Percentiles rank a stretch among this genome's conserved stretches.
phyloP scores from a whole-genome alignment of 139 green algal species.

The Chlorella sorokiniana region DNA sequence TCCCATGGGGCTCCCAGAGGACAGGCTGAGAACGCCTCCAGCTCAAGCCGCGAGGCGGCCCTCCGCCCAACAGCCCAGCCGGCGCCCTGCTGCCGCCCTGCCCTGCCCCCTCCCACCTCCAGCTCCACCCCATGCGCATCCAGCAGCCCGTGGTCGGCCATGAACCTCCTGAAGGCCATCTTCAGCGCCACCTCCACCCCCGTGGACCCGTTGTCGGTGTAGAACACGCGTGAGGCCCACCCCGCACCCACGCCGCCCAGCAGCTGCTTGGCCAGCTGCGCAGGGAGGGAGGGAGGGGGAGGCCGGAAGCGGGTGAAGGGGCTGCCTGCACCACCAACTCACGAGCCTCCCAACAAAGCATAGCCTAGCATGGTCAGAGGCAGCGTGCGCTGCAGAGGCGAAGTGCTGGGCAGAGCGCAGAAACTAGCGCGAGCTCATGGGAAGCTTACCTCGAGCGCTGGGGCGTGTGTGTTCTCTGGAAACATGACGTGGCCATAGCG shows the following conservation, averaged over 20 bases:
- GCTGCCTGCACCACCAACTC: too few relatives aligned
- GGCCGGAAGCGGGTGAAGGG: too few relatives aligned
- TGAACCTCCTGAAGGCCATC: constrained; percentile 91
- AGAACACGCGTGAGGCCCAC: constrained; percentile 91
- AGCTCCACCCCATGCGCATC: constrained; percentile 9
- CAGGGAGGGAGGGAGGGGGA: neutral
- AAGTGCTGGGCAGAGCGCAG: neutral
- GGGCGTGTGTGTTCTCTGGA: constrained; percentile 79
- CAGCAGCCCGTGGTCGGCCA: constrained; percentile 41
- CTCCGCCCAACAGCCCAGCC: neutral
- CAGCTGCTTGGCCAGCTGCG: constrained; percentile 55
- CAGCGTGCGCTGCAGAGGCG: too few relatives aligned
- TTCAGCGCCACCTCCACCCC: constrained; percentile 95
- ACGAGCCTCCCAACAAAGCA: too few relatives aligned
- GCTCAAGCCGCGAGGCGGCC: too few relatives aligned
- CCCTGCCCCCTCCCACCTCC: neutral
- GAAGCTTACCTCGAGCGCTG: constrained; percentile 51
- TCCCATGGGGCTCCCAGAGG: too few relatives aligned
- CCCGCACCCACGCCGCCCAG: constrained; percentile 59
- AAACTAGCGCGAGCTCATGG: neutral
- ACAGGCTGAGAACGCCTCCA: too few relatives aligned
- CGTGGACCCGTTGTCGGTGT: constrained; percentile 89
- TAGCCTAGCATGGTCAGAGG: neutral
- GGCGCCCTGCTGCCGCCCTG: neutral
- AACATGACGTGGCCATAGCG: constrained; percentile 97